phyloP scores from a whole-genome alignment of 2,329 filamentous ascomycete genomes.

The Ceratocystiopsis sp. region DNA sequence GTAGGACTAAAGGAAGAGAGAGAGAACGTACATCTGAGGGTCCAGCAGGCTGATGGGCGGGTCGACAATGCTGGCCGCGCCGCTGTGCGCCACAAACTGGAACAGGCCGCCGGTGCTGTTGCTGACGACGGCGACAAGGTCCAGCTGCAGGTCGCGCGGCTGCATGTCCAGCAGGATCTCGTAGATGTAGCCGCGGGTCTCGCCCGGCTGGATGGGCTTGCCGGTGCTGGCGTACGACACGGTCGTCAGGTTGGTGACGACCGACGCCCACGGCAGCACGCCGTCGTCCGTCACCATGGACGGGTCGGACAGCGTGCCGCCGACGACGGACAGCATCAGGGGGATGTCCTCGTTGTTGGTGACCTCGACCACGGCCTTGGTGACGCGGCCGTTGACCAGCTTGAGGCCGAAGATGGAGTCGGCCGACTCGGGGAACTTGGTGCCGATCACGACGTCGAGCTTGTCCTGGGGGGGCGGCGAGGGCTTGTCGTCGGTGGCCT shows the following conservation, averaged over 20 bases:
- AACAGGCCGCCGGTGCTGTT: constrained; percentile 51
- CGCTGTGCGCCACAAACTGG: constrained; percentile 66
- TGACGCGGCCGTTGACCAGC: constrained; percentile 82
- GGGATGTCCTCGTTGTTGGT: constrained; percentile 66
- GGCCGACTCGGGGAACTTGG: constrained; percentile 41
- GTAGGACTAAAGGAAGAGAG: not conserved
- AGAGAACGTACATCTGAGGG: constrained; percentile 35
- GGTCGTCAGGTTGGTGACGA: constrained; percentile 73
- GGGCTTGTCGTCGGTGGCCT: constrained; percentile 9
- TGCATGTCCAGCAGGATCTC: constrained; percentile 81
- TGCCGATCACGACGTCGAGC: constrained; percentile 37
- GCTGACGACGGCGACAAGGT: constrained; percentile 54
- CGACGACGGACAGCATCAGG: constrained; percentile 59
- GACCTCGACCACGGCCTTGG: constrained; percentile 66
- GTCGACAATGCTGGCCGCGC: constrained; percentile 60
- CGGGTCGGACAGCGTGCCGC: constrained; percentile 51
- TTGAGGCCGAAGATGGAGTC: constrained; percentile 82
- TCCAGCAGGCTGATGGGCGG: constrained; percentile 14
- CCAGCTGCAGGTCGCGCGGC: constrained; percentile 71
- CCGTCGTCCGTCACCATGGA: constrained; percentile 33
- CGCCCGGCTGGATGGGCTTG: constrained; percentile 38
- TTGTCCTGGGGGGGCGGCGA: constrained; percentile 29
- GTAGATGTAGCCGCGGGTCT: constrained; percentile 63
- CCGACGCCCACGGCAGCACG: constrained; percentile 29
- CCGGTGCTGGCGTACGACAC: constrained; percentile 58